Base-by-base conservation (phyloP, 352 stramenopile species). In the Aphanomyces astaci region DNA sequence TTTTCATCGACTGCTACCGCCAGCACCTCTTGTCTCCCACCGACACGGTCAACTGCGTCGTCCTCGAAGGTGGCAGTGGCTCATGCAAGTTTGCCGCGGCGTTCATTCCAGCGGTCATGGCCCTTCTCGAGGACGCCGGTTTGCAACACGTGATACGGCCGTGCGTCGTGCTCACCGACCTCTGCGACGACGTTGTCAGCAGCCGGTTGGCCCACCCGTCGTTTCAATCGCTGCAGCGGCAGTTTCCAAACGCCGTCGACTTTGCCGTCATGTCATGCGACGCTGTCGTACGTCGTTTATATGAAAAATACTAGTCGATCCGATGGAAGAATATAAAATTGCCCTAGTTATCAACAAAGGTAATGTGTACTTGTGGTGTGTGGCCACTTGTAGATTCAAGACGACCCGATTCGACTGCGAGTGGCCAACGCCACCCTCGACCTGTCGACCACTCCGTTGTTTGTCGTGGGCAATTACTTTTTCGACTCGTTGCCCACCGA, bases 391-490 rank as follows among this genome's bases (percentile, higher is more conserved):
- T 69, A 52, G 49, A 51, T 70, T 25, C 32, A 17, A 5, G 53
- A 33, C 59, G 39, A 59, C 27, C 33, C 51, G 33, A 24, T n/a
- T 27, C 43, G 63, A 9, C 51, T 92, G 15, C 45, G 68, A 4
- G 32, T 90, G 2, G 63, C 0, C 33, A 75, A 32, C 43, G 63
- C 0, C 24, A 28, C 15, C 88, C 78, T 83, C 64, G 48, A 31
- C 76, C 88, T 15, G 79, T 77, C n/a, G 66, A 60, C 17, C 15
- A 80, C 25, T 80, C 81, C 83, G 0, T 73, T 92, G 9, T 82
- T 87, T n/a, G 71, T 94, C 53, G 80, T 94, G 15, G 85, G 82
- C 9, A 94, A 94, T 45, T 94, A 94, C 56, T 94, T 94, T 39
- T 46, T 92, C 4, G 85, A 94, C 52, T 94, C 85, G 48, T 70